A percentile compares a stretch with the other conserved stretches of the same genome.
Conservation (phyloP, 2,329 filamentous ascomycete species). For the Trichoderma guizhouense region DNA sequence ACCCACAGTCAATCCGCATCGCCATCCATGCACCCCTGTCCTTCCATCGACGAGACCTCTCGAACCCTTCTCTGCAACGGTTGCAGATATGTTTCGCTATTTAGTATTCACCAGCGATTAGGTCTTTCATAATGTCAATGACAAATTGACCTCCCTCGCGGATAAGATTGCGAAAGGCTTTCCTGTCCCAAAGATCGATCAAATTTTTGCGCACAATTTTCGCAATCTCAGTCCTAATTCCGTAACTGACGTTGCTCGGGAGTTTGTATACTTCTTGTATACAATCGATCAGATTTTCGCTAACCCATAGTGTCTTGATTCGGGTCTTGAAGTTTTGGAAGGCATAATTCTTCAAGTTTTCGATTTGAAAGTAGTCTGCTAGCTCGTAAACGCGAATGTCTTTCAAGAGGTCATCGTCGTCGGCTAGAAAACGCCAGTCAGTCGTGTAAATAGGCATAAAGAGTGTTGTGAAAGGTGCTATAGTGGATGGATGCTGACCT, state of each 20-base stretch:
- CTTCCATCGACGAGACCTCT: neutral
- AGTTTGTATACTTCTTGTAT: conserved; percentile 6
- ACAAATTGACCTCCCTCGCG: conserved; percentile 12
- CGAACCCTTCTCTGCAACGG: neutral
- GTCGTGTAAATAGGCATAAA: neutral
- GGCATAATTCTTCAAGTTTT: neutral
- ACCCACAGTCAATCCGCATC: neutral
- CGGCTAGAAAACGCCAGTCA: neutral
- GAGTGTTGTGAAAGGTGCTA: neutral
- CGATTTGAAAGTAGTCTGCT: conserved; percentile 4
- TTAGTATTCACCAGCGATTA: neutral
- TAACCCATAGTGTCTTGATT: neutral
- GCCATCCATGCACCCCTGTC: neutral
- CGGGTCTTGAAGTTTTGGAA: neutral
- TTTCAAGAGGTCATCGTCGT: conserved; percentile 6
- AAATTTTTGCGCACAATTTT: neutral
- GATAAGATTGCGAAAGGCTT: neutral
- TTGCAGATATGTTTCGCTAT: neutral
- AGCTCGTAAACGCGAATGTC: conserved; percentile 14
- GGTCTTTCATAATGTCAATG: neutral
- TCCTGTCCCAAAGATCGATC: neutral
- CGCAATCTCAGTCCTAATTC: neutral
- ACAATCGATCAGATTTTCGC: neutral
- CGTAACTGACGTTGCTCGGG: neutral
- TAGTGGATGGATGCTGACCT: neutral